These are phyloP conservation scores for Hysterangium stoloniferum DNA, from an alignment of 768 basidiomycete species.

Conservation along the genomic window DNA sequence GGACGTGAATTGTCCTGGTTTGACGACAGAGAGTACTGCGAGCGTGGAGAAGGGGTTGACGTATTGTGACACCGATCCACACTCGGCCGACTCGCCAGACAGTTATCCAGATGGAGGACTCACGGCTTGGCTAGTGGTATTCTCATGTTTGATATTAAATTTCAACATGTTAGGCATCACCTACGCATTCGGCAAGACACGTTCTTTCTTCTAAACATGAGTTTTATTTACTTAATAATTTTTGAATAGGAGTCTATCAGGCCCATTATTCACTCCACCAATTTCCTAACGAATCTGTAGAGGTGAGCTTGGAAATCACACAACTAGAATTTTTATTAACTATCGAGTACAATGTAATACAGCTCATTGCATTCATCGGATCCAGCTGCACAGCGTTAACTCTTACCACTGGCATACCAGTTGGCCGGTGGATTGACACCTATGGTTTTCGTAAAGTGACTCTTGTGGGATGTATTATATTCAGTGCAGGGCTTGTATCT, in stretches of 20 bases:
- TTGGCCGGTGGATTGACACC: slow-evolving; percentile 2
- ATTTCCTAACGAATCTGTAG: slow-evolving; percentile 3
- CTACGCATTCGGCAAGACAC: not conserved
- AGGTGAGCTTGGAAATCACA: not conserved
- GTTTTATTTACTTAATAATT: not conserved
- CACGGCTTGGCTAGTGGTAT: slow-evolving; percentile 3
- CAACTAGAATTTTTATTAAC: not conserved
- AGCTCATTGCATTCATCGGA: slow-evolving; percentile 5
- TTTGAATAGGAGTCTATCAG: slow-evolving; percentile 9
- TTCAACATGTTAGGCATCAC: slow-evolving; percentile 1
- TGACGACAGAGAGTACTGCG: too few species aligned
- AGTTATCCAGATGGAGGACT: not conserved
- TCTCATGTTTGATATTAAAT: slow-evolving; percentile 1
- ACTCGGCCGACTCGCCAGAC: too few species aligned
- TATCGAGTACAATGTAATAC: too few species aligned
- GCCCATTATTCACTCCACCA: slow-evolving; percentile 6
- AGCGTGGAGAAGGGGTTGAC: too few species aligned
- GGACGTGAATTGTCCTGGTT: too few species aligned
- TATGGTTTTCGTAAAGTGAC: slow-evolving; percentile 4
- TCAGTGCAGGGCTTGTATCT: slow-evolving; percentile 1
- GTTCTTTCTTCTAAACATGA: not conserved
- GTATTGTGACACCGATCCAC: too few species aligned
- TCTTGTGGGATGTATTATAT: not conserved
- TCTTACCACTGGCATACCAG: slow-evolving; percentile 1
- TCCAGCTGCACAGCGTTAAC: slow-evolving; percentile 6